Conservation (phyloP, 176 grass and related monocot species). For the Neostapfia colusana region DNA sequence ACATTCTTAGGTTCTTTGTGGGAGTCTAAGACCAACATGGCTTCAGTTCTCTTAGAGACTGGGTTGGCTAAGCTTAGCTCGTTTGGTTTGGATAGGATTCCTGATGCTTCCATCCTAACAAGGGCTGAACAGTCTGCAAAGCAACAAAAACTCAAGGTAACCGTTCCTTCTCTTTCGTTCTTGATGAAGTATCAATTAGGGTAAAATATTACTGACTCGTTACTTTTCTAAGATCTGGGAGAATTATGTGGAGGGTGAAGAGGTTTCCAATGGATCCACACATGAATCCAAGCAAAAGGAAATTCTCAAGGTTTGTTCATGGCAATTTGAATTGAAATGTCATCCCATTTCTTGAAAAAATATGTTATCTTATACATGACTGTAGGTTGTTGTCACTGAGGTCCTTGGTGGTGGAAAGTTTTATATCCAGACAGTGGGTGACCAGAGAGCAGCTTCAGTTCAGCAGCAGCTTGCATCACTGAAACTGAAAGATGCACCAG, state of each 20-base stretch:
- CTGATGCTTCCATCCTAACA: constrained; percentile 55
- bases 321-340: no score
- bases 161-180: background rate
- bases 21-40: constrained; percentile 75
- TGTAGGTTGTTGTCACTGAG: constrained; percentile 60
- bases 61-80: constrained; percentile 76
- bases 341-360: background rate
- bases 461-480: constrained; percentile 54
- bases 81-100: constrained; percentile 58
- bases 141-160: constrained; percentile 71
- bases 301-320: constrained; percentile 56
- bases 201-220: no score
- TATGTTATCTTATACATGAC: background rate
- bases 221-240: constrained; percentile 62
- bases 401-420: constrained; percentile 68
- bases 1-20: constrained; percentile 94
- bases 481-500: constrained; percentile 28
- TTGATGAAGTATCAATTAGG: background rate
- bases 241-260: constrained; percentile 66
- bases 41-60: constrained; percentile 62
- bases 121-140: constrained; percentile 69
- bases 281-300: constrained; percentile 61
- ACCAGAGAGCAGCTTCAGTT: constrained; percentile 41
- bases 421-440: constrained; percentile 56
- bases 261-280: constrained; percentile 48